A percentile compares a stretch with the other conserved stretches of the same genome.
phyloP scores from a whole-genome alignment of 768 basidiomycete genomes.

The Terana coerulea region DNA sequence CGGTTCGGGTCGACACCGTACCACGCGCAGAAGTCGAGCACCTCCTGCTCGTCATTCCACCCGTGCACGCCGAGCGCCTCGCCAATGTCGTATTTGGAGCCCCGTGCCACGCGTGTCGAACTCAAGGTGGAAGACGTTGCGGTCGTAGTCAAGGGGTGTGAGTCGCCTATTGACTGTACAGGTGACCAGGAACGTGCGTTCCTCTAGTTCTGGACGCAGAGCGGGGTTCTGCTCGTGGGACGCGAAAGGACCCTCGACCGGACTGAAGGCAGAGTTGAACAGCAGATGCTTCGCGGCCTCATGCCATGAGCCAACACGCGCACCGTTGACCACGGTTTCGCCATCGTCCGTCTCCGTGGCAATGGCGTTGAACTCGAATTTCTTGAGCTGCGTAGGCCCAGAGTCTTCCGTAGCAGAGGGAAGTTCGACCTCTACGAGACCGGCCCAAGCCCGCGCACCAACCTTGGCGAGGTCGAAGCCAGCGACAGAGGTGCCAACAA shows the following conservation, averaged over 20 bases:
- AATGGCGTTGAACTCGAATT: slow-evolving; percentile 73
- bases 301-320: slow-evolving; percentile 70
- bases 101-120: slow-evolving; percentile 91
- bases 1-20: slow-evolving; percentile 84
- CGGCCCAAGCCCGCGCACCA: slow-evolving; percentile 60
- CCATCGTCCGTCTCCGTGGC: slow-evolving; percentile 58
- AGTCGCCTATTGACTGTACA: slow-evolving; percentile 93
- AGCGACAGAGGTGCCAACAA: slow-evolving; percentile 43
- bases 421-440: slow-evolving; percentile 54
- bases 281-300: slow-evolving; percentile 85
- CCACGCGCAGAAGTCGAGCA: slow-evolving; percentile 85
- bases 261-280: slow-evolving; percentile 78
- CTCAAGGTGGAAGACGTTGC: slow-evolving; percentile 98
- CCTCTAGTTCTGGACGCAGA: slow-evolving; percentile 81
- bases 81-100: slow-evolving; percentile 90
- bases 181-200: slow-evolving; percentile 90
- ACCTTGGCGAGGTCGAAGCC: slow-evolving; percentile 50
- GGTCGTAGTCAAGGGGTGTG: slow-evolving; percentile 93
- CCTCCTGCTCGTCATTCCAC: slow-evolving; percentile 92
- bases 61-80: slow-evolving; percentile 97
- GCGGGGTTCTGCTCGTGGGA: slow-evolving; percentile 58
- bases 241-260: slow-evolving; percentile 29
- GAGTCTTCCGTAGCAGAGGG: slow-evolving; percentile 23
- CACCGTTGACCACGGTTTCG: slow-evolving; percentile 56
- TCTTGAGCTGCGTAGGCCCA: slow-evolving; percentile 37